Percentiles rank a stretch among this genome's conserved stretches.
These are phyloP conservation scores for Heracleum sosnowskyi DNA, from an alignment of 129 eudicot genomes.

Conservation along the genomic window DNA sequence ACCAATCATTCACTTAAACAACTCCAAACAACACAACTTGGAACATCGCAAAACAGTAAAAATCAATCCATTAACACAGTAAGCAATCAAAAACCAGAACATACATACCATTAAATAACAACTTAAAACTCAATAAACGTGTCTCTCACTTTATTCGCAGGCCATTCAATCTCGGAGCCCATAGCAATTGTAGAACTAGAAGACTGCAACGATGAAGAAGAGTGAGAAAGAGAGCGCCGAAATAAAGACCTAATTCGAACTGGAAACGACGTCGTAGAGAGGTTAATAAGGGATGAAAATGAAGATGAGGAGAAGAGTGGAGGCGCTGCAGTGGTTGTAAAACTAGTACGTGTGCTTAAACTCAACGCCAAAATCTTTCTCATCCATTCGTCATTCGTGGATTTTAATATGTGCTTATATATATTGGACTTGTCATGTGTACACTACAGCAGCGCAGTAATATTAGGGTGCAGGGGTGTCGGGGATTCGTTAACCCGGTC, in stretches of 20 bases:
- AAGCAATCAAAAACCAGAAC: no score
- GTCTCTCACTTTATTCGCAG: slow-evolving; percentile 65
- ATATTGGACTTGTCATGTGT: not conserved
- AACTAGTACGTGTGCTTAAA: not conserved
- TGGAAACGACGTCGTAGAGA: not conserved
- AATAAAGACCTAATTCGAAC: not conserved
- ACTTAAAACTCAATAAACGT: slow-evolving; percentile 40
- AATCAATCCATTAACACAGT: no score
- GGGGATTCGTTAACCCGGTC: no score
- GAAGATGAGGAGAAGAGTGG: not conserved
- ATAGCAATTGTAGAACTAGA: slow-evolving; percentile 15
- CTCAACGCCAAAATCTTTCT: slow-evolving; percentile 1
- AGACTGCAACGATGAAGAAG: no score
- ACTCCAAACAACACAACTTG: no score
- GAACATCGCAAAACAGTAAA: no score
- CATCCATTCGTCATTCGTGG: slow-evolving; percentile 12
- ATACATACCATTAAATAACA: no score
- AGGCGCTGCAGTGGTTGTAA: not conserved
- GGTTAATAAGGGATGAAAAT: not conserved
- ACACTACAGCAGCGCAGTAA: no score
- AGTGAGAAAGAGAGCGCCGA: not conserved
- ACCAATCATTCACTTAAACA: no score
- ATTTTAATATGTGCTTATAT: not conserved
- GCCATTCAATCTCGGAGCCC: slow-evolving; percentile 82
- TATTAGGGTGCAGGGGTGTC: no score